Conservation (phyloP, 2,329 filamentous ascomycete genomes). For the Lomentospora prolificans region DNA sequence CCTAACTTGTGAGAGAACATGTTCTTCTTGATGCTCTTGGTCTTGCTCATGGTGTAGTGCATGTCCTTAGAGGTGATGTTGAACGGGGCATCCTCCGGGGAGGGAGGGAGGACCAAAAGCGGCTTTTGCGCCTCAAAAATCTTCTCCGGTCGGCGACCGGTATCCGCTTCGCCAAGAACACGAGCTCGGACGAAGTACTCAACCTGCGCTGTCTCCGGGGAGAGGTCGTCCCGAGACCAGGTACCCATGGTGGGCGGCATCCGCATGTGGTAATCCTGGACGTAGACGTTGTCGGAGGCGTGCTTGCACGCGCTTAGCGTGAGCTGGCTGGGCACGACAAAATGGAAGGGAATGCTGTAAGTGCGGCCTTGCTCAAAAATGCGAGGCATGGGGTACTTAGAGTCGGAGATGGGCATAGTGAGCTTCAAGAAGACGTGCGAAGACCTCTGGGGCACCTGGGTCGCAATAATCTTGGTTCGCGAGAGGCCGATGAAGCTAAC, state of each 20-base stretch:
- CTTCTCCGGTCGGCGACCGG: constrained; percentile 16
- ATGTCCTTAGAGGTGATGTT: constrained; percentile 36
- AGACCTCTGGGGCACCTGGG: constrained; percentile 36
- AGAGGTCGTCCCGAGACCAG: constrained; percentile 45
- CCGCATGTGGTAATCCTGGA: constrained; percentile 42
- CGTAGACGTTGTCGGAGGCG: constrained; percentile 28
- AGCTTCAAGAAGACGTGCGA: constrained; percentile 46
- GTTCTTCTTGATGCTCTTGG: constrained; percentile 43
- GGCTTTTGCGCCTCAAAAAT: constrained; percentile 31
- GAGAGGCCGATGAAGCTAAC: constrained; percentile 42
- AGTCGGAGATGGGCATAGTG: constrained; percentile 41
- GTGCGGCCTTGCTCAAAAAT: constrained; percentile 37
- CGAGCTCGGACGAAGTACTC: constrained; percentile 43
- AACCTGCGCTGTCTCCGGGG: constrained; percentile 43
- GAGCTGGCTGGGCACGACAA: constrained; percentile 48
- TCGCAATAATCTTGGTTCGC: constrained; percentile 40
- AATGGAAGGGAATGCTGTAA: constrained; percentile 47
- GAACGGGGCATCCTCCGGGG: constrained; percentile 40
- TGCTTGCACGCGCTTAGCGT: constrained; percentile 48
- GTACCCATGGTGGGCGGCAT: constrained; percentile 42
- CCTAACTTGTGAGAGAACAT: constrained; percentile 43
- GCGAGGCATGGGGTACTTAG: constrained; percentile 34
- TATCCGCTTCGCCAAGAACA: constrained; percentile 21
- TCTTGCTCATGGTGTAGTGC: constrained; percentile 38
- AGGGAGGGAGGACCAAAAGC: constrained; percentile 43